A percentile compares a stretch with the other conserved stretches of the same genome.
These are phyloP conservation scores for Umbelopsis sp. DNA, from an alignment of 371 early-diverging fungal species.

Conservation along the genomic window DNA sequence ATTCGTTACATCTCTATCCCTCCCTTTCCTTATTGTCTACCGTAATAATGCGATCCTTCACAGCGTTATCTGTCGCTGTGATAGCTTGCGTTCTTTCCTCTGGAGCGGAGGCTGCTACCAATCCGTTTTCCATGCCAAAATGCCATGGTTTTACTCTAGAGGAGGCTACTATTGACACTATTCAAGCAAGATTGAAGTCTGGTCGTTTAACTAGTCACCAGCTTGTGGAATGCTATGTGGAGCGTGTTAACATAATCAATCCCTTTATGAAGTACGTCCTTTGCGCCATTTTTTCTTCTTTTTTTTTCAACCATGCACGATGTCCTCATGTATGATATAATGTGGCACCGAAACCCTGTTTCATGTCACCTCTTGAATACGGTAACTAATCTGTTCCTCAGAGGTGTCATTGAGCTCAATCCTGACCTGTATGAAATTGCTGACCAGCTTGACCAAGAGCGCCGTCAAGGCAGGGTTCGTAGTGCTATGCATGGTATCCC, in stretches of 20 bases:
- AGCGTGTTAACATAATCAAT: conserved; percentile 20
- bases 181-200: conserved; percentile 14
- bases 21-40: background rate
- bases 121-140: conserved; percentile 24
- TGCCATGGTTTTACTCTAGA: conserved; percentile 22
- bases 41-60: background rate
- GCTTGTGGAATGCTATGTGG: conserved; percentile 27
- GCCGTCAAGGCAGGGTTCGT: conserved; percentile 12
- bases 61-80: background rate
- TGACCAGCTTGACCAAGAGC: conserved; percentile 21
- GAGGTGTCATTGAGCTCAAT: conserved; percentile 25
- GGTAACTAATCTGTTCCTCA: background rate
- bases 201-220: conserved; percentile 21
- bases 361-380: background rate
- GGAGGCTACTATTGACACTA: conserved; percentile 22
- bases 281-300: background rate
- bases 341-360: too few relatives aligned
- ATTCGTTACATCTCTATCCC: background rate
- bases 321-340: background rate
- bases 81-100: background rate
- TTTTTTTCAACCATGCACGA: background rate
- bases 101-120: background rate
- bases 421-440: conserved; percentile 22
- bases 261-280: conserved; percentile 21
- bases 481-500: conserved; percentile 17